Conservation (phyloP, 1,284 basidiomycete species). For the Phylloporus sp. region DNA sequence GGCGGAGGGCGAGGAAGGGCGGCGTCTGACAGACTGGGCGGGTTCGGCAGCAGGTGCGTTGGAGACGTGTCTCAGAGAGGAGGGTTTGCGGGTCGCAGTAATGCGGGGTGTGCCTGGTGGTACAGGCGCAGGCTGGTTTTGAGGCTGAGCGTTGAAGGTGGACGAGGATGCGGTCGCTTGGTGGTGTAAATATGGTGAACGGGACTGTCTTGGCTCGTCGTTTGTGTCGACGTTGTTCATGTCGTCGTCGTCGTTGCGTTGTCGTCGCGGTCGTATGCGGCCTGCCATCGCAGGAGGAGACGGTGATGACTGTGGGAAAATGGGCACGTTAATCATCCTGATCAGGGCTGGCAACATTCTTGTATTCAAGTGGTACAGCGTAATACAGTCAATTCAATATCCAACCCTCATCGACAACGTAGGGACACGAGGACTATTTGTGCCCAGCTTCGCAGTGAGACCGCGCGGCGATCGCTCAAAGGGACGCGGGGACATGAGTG, state of each 20-base stretch:
- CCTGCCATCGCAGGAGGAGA: no score
- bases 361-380: no score
- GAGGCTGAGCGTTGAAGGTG: slow-evolving; percentile 29
- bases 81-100: slow-evolving; percentile 32
- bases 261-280: no score
- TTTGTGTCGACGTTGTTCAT: slow-evolving; percentile 20
- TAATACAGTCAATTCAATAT: no score
- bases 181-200: slow-evolving; percentile 37
- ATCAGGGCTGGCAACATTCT: no score
- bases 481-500: background rate
- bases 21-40: slow-evolving; percentile 29
- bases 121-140: slow-evolving; percentile 15
- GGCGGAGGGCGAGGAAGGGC: slow-evolving; percentile 33
- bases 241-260: slow-evolving; percentile 22
- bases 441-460: slow-evolving; percentile 15
- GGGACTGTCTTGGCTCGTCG: slow-evolving; percentile 24
- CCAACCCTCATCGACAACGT: no score
- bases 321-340: no score
- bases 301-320: no score
- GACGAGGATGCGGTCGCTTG: slow-evolving; percentile 38
- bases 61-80: slow-evolving; percentile 33
- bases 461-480: slow-evolving; percentile 24
- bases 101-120: slow-evolving; percentile 34
- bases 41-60: slow-evolving; percentile 23
- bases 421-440: background rate